Evolutionary conservation across 1,139 yeast genomes (phyloP), one percentile per base, ranked within the genome.

Genomic region (Sporopachydermia cereana): DNA sequence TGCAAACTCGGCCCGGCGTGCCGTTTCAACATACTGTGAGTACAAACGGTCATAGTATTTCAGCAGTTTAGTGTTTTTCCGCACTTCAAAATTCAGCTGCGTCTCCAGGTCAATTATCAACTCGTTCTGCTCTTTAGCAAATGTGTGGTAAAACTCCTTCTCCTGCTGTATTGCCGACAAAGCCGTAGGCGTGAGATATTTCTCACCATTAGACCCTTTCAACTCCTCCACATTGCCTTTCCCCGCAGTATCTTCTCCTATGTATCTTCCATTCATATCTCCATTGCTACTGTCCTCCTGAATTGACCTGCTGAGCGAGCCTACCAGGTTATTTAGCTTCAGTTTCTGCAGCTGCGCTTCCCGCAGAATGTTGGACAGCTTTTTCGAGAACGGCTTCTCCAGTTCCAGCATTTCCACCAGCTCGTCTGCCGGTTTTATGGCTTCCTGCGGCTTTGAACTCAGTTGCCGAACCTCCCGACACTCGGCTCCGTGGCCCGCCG

Each of bases 61-160:
- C 43, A 41, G 9, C 5, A 41, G 36, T 30, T 41, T 41, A 23
- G 43, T 41, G 34, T 41, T 41, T 20, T 41, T 18, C 18, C 39
- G 4, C 4, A 41, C 34, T 22, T 41, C 43, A 12, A 5, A 41
- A 30, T 41, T 41, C 14, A 41, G 36, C 16, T 41, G 41, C 7
- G 43, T 12, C 18, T 25, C 34, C 21, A 41, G 29, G n/a, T 41
- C 36, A n/a, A 41, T 34, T 34, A 41, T 41, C 4, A 23, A 41
- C 17, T 34, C 39, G 22, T 34, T 34, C n/a, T 34, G 39, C 14
- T 41, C 43, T 14, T 22, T 5, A 7, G 39, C 39, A 34, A 34
- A 34, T 7, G 18, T 7, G 17, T 7, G 5, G 39, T 34, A 34
- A n/a, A 34, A 34, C n/a, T 34, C 39, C n/a, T 34, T 34, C 5